A percentile compares a stretch with the other conserved stretches of the same genome.
phyloP scores from a whole-genome alignment of 768 basidiomycete genomes.

The Leccinum pellstonianum region DNA sequence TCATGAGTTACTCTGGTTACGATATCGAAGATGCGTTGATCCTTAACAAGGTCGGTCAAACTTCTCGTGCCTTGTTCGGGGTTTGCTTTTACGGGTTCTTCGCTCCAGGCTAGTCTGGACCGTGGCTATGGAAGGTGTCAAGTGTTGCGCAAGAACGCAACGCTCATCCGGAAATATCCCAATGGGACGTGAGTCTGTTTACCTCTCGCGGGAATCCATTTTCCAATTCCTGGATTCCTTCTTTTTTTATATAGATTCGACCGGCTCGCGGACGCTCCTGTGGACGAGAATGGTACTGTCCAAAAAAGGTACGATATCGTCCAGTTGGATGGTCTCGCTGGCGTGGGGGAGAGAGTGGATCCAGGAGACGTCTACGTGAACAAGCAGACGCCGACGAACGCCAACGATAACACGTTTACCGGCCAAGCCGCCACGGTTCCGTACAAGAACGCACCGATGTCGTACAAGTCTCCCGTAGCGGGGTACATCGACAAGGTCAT shows the following conservation, averaged over 20 bases:
- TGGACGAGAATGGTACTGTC: constrained; percentile 76
- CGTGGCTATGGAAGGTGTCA: constrained; percentile 98
- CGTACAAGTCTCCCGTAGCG: constrained; percentile 90
- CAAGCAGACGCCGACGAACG: constrained; percentile 93
- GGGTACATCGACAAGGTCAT: constrained; percentile 97
- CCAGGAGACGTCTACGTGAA: constrained; percentile 95
- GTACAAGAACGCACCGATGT: constrained; percentile 91
- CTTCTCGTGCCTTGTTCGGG: constrained; percentile 5
- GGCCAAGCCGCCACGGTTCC: constrained; percentile 80
- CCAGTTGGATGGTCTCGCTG: constrained; percentile 89
- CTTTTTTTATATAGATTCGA: constrained; percentile 60
- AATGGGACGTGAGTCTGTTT: constrained; percentile 86
- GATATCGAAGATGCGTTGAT: constrained; percentile 99
- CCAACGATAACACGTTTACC: constrained; percentile 86
- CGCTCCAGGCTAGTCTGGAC: constrained; percentile 82
- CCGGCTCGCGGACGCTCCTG: constrained; percentile 88
- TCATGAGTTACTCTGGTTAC: constrained; percentile 99
- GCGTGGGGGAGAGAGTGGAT: constrained; percentile 91
- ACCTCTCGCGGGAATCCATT: constrained; percentile 9
- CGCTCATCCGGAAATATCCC: constrained; percentile 92
- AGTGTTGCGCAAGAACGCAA: constrained; percentile 92
- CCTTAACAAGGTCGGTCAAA: constrained; percentile 71
- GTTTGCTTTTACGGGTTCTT: constrained; percentile 3
- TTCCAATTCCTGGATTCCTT: constrained; percentile 2
- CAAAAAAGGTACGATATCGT: constrained; percentile 89